phyloP scores from a whole-genome alignment of 495 filamentous ascomycete genomes.

The Parmelia sp. region DNA sequence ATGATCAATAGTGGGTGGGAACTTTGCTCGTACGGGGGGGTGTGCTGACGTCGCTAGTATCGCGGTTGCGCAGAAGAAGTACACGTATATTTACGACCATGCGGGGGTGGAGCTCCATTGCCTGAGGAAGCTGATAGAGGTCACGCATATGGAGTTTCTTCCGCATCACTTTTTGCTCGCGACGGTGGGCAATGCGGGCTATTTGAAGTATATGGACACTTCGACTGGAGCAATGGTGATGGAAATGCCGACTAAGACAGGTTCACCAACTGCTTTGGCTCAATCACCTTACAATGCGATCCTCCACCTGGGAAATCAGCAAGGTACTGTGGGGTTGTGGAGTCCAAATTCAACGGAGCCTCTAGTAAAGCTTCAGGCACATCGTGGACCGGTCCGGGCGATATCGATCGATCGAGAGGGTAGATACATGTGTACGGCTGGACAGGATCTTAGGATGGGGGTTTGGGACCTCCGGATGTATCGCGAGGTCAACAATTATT shows the following conservation, averaged over 20 bases:
- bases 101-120: slow-evolving; percentile 87
- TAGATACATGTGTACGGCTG: slow-evolving; percentile 90
- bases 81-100: slow-evolving; percentile 89
- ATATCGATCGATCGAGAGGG: slow-evolving; percentile 83
- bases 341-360: slow-evolving; percentile 86
- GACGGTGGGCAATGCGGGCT: slow-evolving; percentile 78
- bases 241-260: slow-evolving; percentile 75
- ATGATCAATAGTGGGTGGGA: slow-evolving; percentile 58
- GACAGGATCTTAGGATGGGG: slow-evolving; percentile 84
- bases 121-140: slow-evolving; percentile 80
- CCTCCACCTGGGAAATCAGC: slow-evolving; percentile 84
- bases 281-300: slow-evolving; percentile 92
- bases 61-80: slow-evolving; percentile 96
- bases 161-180: slow-evolving; percentile 94
- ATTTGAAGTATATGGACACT: slow-evolving; percentile 90
- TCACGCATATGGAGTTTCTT: slow-evolving; percentile 90
- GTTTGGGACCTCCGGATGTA: slow-evolving; percentile 97
- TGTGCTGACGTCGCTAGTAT: slow-evolving; percentile 42
- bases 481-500: slow-evolving; percentile 85
- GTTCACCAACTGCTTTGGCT: slow-evolving; percentile 72
- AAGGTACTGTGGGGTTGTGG: slow-evolving; percentile 90
- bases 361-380: slow-evolving; percentile 88
- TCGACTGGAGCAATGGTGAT: slow-evolving; percentile 81
- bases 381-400: slow-evolving; percentile 84
- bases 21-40: neutral